phyloP scores from a whole-genome alignment of 2,329 filamentous ascomycete species.

The Colletotrichum tropicicola region DNA sequence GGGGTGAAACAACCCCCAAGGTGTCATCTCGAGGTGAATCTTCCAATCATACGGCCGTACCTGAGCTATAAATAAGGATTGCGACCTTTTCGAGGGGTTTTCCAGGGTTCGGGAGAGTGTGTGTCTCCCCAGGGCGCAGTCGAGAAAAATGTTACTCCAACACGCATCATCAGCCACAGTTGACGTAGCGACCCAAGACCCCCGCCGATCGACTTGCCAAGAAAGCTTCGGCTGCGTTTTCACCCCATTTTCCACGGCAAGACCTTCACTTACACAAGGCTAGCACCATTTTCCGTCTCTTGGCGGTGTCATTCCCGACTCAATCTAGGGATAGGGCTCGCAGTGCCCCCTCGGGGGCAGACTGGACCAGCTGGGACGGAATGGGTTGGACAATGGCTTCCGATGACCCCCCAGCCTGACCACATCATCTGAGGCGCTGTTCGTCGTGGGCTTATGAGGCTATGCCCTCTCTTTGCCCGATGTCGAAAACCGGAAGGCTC shows the following conservation, averaged over 20 bases:
- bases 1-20: background rate
- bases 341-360: background rate
- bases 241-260: background rate
- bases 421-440: constrained; percentile 10
- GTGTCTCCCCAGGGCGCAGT: background rate
- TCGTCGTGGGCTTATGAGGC: constrained; percentile 11
- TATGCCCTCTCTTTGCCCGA: background rate
- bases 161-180: constrained; percentile 21
- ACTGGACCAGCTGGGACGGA: background rate
- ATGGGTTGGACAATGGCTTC: background rate
- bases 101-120: background rate
- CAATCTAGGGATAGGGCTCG: constrained; percentile 5
- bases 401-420: background rate
- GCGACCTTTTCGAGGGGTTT: background rate
- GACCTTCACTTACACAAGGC: background rate
- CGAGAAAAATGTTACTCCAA: constrained; percentile 7
- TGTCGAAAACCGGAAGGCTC: background rate
- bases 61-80: constrained; percentile 22
- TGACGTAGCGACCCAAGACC: constrained; percentile 21
- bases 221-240: constrained; percentile 26
- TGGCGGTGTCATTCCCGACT: constrained; percentile 1
- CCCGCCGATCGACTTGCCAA: constrained; percentile 24
- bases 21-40: background rate
- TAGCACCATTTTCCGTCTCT: background rate
- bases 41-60: constrained; percentile 10